These are phyloP conservation scores for Suillus lakei DNA, from an alignment of 768 basidiomycete genomes.

Conservation along the genomic window DNA sequence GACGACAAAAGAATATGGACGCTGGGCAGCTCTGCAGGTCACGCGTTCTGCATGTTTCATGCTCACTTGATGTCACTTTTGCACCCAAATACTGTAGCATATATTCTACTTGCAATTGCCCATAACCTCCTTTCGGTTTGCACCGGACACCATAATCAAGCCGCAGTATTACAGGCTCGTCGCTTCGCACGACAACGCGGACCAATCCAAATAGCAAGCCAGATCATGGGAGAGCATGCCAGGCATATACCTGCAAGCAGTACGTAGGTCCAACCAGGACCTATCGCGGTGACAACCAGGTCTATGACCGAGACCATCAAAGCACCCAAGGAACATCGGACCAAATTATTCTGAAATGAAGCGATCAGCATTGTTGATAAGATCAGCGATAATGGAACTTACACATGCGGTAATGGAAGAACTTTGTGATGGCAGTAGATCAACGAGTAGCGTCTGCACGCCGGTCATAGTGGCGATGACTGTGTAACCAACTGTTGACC, in stretches of 20 bases:
- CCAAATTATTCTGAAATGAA: constrained; percentile 63
- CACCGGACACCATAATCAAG: constrained; percentile 7
- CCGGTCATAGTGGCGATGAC: constrained; percentile 56
- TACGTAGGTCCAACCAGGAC: constrained; percentile 72
- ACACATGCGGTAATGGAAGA: constrained; percentile 78
- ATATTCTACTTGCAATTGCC: background rate
- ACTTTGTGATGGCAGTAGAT: constrained; percentile 63
- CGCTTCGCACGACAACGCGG: constrained; percentile 55
- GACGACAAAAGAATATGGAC: too few relatives aligned
- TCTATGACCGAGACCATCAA: constrained; percentile 66
- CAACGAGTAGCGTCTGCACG: constrained; percentile 66
- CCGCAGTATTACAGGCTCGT: background rate
- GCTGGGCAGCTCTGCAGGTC: too few relatives aligned
- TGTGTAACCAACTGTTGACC: constrained; percentile 52
- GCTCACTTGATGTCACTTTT: background rate
- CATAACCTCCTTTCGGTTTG: background rate
- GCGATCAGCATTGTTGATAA: background rate
- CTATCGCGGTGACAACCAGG: constrained; percentile 60
- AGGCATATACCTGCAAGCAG: constrained; percentile 57
- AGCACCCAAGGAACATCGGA: constrained; percentile 68
- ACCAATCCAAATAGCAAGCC: constrained; percentile 55
- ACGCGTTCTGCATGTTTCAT: background rate
- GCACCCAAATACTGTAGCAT: background rate
- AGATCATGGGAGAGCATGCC: constrained; percentile 53
- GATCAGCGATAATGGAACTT: constrained; percentile 30